A percentile compares a stretch with the other conserved stretches of the same genome.
Evolutionary conservation across 345 rosid species (phyloP).

Genomic region (Rhodamnia rubescens): DNA sequence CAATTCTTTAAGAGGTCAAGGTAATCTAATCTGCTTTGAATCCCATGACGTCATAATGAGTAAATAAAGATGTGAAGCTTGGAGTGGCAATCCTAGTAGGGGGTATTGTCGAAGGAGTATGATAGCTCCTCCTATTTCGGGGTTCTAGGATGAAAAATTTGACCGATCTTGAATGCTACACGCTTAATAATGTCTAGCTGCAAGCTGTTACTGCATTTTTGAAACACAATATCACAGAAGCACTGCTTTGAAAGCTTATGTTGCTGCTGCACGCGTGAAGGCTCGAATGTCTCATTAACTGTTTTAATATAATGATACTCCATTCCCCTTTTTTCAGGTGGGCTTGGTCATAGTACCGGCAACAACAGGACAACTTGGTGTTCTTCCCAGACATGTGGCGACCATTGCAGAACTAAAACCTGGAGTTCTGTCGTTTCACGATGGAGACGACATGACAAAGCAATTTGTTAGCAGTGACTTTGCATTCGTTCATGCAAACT

Average conservation of each 20-base stretch:
- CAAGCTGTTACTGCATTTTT: neutral
- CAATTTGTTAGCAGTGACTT: slow-evolving; percentile 86
- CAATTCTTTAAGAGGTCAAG: too few species aligned
- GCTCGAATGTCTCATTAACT: neutral
- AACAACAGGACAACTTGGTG: slow-evolving; percentile 90
- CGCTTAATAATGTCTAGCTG: neutral
- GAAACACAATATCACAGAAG: neutral
- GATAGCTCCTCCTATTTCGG: neutral
- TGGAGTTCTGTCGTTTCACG: slow-evolving; percentile 70
- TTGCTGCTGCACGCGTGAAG: neutral
- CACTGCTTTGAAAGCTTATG: neutral
- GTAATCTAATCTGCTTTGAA: neutral
- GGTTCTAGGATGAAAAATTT: neutral
- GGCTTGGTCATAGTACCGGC: slow-evolving; percentile 94
- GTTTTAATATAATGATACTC: neutral
- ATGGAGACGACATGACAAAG: slow-evolving; percentile 53
- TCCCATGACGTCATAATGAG: neutral
- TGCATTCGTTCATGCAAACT: slow-evolving; percentile 71
- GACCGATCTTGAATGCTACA: neutral
- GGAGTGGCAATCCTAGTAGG: neutral
- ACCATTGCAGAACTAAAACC: slow-evolving; percentile 87
- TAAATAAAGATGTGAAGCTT: neutral
- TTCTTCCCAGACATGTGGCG: slow-evolving; percentile 78
- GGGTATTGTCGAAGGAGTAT: neutral
- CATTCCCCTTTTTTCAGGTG: slow-evolving; percentile 35